phyloP scores from a whole-genome alignment of 2,329 filamentous ascomycete species.

The Curvularia eragrostidis region DNA sequence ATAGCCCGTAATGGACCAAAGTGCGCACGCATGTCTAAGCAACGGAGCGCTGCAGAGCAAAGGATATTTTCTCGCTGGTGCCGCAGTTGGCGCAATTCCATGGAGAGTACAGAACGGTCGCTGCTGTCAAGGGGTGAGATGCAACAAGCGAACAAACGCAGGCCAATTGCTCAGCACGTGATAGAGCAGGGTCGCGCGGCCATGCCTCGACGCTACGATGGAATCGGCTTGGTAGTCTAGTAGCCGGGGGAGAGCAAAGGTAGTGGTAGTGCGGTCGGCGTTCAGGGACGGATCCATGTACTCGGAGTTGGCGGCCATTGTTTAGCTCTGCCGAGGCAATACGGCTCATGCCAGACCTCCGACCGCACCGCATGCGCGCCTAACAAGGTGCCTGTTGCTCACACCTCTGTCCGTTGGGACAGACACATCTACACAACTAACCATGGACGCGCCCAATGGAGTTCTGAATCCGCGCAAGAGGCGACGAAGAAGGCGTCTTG shows the following conservation, averaged over 20 bases:
- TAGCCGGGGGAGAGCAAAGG: slow-evolving; percentile 8
- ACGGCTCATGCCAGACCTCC: slow-evolving; percentile 11
- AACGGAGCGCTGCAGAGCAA: background rate
- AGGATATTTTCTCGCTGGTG: background rate
- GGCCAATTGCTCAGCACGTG: background rate
- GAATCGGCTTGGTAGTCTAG: slow-evolving; percentile 5
- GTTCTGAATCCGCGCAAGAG: slow-evolving; percentile 55
- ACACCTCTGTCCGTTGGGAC: slow-evolving; percentile 19
- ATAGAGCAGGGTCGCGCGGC: background rate
- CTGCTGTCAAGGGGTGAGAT: background rate
- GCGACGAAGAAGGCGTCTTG: slow-evolving; percentile 60
- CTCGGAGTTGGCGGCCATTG: slow-evolving; percentile 7
- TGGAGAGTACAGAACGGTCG: background rate
- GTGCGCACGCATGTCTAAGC: background rate
- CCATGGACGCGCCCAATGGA: slow-evolving; percentile 45
- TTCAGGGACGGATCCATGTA: slow-evolving; percentile 3
- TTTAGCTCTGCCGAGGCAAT: slow-evolving; percentile 34
- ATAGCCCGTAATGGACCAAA: background rate
- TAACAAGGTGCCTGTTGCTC: slow-evolving; percentile 19
- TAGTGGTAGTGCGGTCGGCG: background rate
- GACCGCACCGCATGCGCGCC: slow-evolving; percentile 23
- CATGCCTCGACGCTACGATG: background rate
- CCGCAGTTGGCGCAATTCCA: background rate
- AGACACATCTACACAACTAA: slow-evolving; percentile 8
- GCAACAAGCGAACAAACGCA: background rate